Evolutionary conservation across 2,329 filamentous ascomycete genomes (phyloP).

Genomic region (Rutstroemia sydowiana): DNA sequence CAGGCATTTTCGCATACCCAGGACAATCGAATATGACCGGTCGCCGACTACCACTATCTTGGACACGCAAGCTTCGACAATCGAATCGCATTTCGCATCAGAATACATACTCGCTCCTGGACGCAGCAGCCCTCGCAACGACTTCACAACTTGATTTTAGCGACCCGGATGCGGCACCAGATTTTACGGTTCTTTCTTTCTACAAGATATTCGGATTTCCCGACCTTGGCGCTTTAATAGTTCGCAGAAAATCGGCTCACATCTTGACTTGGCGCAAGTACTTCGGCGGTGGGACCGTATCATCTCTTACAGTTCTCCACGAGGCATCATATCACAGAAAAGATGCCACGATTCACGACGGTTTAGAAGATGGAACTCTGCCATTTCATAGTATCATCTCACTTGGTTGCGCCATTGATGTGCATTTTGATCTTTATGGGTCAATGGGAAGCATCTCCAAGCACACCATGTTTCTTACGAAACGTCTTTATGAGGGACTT

Average conservation of each 20-base stretch:
- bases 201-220: conserved; percentile 97
- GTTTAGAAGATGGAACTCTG: conserved; percentile 82
- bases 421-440: conserved; percentile 62
- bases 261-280: conserved; percentile 63
- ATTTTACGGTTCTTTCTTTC: conserved; percentile 80
- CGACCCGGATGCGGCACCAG: conserved; percentile 55
- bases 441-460: conserved; percentile 59
- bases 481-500: conserved; percentile 51
- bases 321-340: conserved; percentile 79
- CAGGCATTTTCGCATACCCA: conserved; percentile 67
- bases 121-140: conserved; percentile 73
- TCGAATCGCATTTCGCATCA: conserved; percentile 20
- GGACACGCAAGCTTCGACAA: conserved; percentile 47
- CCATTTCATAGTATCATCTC: conserved; percentile 87
- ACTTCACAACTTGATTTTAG: conserved; percentile 69
- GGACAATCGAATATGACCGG: conserved; percentile 50
- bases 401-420: conserved; percentile 63
- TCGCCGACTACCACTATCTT: conserved; percentile 57
- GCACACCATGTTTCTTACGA: conserved; percentile 62
- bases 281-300: conserved; percentile 90
- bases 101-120: conserved; percentile 62
- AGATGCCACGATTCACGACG: conserved; percentile 62
- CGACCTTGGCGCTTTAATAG: conserved; percentile 75
- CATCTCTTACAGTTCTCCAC: conserved; percentile 71
- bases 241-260: conserved; percentile 60